These are phyloP conservation scores for Syncephalastrum monosporum DNA, from an alignment of 371 early-diverging fungal genomes.

Conservation along the genomic window DNA sequence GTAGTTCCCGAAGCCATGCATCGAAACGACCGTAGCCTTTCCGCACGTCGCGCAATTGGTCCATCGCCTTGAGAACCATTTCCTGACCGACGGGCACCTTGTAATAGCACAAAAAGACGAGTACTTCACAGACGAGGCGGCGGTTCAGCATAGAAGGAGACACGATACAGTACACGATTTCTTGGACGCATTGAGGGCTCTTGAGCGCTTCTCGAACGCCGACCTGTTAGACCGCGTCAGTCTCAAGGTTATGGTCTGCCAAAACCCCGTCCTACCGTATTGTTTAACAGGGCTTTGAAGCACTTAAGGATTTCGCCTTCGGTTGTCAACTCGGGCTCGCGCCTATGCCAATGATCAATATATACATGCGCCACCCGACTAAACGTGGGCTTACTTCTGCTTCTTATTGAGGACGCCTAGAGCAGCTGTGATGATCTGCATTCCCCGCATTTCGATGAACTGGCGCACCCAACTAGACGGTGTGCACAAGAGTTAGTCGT, in stretches of 20 bases:
- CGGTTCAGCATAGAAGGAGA: slow-evolving; percentile 74
- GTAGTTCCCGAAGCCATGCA: slow-evolving; percentile 78
- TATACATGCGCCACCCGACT: not conserved
- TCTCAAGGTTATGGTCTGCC: too few species aligned
- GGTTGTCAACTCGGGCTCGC: slow-evolving; percentile 62
- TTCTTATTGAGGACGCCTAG: slow-evolving; percentile 54
- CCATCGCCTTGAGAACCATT: slow-evolving; percentile 71
- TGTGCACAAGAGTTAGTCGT: not conserved
- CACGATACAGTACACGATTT: slow-evolving; percentile 73
- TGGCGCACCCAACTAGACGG: slow-evolving; percentile 54
- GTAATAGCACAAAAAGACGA: slow-evolving; percentile 80
- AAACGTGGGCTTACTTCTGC: slow-evolving; percentile 32
- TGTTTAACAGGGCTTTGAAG: slow-evolving; percentile 76
- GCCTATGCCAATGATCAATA: slow-evolving; percentile 30
- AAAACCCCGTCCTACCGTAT: slow-evolving; percentile 39
- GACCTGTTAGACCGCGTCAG: slow-evolving; percentile 39
- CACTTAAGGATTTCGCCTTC: slow-evolving; percentile 81
- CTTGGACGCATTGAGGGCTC: slow-evolving; percentile 66
- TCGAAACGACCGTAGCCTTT: slow-evolving; percentile 70
- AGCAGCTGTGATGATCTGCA: slow-evolving; percentile 62
- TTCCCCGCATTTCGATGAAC: slow-evolving; percentile 72
- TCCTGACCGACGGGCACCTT: slow-evolving; percentile 76
- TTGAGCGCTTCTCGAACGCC: slow-evolving; percentile 79
- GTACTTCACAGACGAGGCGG: slow-evolving; percentile 75
- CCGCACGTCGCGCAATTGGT: slow-evolving; percentile 54